These are phyloP conservation scores for Eragrostis curvula DNA, from an alignment of 176 grass and related monocot species.

Conservation along the genomic window DNA sequence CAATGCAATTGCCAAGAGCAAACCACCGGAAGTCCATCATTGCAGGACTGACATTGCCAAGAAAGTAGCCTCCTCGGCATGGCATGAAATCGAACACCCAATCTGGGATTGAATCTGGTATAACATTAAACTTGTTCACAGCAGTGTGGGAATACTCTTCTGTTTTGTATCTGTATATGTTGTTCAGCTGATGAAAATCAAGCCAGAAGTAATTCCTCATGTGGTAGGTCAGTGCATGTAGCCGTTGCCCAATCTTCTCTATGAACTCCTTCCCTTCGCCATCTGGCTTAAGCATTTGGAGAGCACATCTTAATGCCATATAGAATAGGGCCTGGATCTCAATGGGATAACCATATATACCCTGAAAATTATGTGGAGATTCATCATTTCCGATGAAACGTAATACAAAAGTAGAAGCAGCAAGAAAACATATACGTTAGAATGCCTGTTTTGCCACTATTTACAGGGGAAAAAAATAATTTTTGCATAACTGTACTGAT, in stretches of 20 bases:
- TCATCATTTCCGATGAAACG: neutral
- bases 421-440: neutral
- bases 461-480: too few relatives aligned
- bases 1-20: conserved; percentile 90
- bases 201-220: conserved; percentile 98
- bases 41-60: conserved; percentile 92
- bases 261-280: conserved; percentile 81
- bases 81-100: conserved; percentile 99
- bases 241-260: conserved; percentile 77
- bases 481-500: too few relatives aligned
- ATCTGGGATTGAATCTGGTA: conserved; percentile 93
- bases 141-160: conserved; percentile 97
- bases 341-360: conserved; percentile 95
- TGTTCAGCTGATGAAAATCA: conserved; percentile 86
- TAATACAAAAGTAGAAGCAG: neutral
- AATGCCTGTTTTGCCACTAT: neutral
- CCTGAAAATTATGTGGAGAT: conserved; percentile 53
- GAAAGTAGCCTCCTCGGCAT: conserved; percentile 80
- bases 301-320: conserved; percentile 88
- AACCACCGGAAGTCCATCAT: conserved; percentile 99
- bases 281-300: conserved; percentile 81
- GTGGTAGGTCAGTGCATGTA: conserved; percentile 89
- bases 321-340: conserved; percentile 98
- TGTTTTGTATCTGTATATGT: conserved; percentile 95
- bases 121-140: conserved; percentile 98